A percentile compares a stretch with the other conserved stretches of the same genome.
Evolutionary conservation across 202 grass and related monocot genomes (phyloP).

Genomic region (Setaria viridis): DNA sequence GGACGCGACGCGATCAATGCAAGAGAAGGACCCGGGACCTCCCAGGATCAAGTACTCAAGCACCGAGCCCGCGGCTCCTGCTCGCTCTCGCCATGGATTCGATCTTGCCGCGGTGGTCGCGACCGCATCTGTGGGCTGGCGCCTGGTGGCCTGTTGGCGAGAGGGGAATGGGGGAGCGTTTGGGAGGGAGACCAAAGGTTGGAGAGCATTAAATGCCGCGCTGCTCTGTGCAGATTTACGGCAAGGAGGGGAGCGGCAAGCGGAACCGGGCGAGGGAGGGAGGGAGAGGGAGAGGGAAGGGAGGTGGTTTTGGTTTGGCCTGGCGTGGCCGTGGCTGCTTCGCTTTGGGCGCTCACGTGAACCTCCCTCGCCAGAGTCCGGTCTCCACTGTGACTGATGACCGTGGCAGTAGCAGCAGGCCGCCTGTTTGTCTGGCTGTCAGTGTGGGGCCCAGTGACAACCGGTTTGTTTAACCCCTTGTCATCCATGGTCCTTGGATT

Average conservation of each 20-base stretch:
- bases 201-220: constrained; percentile 55
- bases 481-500: constrained; percentile 26
- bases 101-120: constrained; percentile 25
- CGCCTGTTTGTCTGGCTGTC: constrained; percentile 36
- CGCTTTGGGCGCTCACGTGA: constrained; percentile 60
- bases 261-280: not conserved
- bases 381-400: constrained; percentile 44
- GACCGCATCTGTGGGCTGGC: constrained; percentile 15
- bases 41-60: constrained; percentile 22
- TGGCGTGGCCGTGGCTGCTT: constrained; percentile 12
- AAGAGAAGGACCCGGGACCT: not conserved
- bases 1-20: constrained; percentile 40
- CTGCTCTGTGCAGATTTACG: constrained; percentile 57
- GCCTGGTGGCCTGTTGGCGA: not conserved
- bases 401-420: constrained; percentile 42
- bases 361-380: constrained; percentile 36
- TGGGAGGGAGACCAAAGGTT: constrained; percentile 38
- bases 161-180: constrained; percentile 8
- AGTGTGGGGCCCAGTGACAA: constrained; percentile 21
- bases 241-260: not conserved
- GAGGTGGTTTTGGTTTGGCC: not conserved
- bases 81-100: constrained; percentile 37
- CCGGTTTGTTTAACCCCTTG: constrained; percentile 32
- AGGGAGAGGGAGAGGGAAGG: not conserved
- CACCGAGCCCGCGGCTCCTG: constrained; percentile 15